A percentile compares a stretch with the other conserved stretches of the same genome.
Evolutionary conservation across 495 filamentous ascomycete genomes (phyloP).

Genomic region (Penicillium subrubescens): DNA sequence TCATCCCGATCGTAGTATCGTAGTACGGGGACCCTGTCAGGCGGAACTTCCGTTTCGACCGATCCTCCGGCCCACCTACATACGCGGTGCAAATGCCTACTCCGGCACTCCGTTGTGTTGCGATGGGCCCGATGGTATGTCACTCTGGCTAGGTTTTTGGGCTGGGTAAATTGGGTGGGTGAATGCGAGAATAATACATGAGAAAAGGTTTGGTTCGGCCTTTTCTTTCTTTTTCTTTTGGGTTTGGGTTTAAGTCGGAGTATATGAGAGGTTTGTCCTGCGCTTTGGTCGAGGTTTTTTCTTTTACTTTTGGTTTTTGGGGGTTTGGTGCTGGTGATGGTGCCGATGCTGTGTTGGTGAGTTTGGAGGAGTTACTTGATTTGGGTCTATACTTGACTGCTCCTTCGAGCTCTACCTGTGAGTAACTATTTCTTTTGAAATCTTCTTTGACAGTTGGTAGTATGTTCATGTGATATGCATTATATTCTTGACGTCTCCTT

Average conservation of each 20-base stretch:
- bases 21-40: neutral
- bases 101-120: neutral
- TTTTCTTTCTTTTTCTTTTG: neutral
- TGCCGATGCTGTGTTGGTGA: neutral
- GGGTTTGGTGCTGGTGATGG: neutral
- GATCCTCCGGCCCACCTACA: constrained; percentile 14
- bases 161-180: neutral
- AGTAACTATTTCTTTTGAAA: neutral
- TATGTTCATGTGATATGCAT: neutral
- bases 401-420: neutral
- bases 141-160: neutral
- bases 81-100: neutral
- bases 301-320: neutral
- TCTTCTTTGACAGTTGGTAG: neutral
- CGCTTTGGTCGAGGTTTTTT: neutral
- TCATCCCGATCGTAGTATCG: constrained; percentile 7
- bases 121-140: neutral
- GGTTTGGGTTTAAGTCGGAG: neutral
- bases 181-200: neutral
- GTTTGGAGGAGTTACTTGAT: neutral
- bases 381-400: neutral
- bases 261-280: neutral
- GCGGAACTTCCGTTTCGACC: constrained; percentile 28
- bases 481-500: neutral
- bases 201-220: neutral